These are phyloP conservation scores for Aureobasidium sp. DNA, from an alignment of 2,329 filamentous ascomycete genomes.

Conservation along the genomic window DNA sequence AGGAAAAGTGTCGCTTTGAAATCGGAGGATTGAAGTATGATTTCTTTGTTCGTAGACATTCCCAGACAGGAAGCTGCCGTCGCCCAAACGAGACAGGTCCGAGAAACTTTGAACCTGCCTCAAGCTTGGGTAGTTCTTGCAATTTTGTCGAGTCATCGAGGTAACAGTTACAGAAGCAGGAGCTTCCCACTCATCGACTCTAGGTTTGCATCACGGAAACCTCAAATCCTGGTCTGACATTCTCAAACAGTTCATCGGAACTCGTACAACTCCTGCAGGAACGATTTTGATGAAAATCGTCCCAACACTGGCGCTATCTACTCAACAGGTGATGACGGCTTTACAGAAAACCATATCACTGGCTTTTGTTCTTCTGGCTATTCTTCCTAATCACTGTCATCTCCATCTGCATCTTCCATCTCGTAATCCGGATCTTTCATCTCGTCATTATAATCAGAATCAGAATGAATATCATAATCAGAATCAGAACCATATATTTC, in stretches of 20 bases:
- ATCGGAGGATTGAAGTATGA: neutral
- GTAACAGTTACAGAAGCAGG: neutral
- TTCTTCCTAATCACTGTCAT: neutral
- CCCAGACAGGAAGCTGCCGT: neutral
- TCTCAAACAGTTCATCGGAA: no score
- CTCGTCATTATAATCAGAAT: no score
- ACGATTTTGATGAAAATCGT: no score
- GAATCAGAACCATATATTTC: neutral
- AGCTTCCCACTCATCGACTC: neutral
- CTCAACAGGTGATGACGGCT: no score
- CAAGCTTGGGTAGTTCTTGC: neutral
- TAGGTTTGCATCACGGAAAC: neutral
- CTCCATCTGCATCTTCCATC: neutral
- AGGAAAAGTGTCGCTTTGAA: neutral
- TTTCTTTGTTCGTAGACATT: neutral
- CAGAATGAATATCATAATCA: no score
- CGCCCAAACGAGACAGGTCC: neutral
- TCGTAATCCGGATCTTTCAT: neutral
- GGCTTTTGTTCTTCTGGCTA: neutral
- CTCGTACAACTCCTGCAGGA: no score
- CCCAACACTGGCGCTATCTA: no score
- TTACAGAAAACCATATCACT: neutral
- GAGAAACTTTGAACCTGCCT: neutral
- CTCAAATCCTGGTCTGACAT: no score
- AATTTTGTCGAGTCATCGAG: neutral